Evolutionary conservation across 495 filamentous ascomycete species (phyloP).

Genomic region (Hypoxylon intermedium): DNA sequence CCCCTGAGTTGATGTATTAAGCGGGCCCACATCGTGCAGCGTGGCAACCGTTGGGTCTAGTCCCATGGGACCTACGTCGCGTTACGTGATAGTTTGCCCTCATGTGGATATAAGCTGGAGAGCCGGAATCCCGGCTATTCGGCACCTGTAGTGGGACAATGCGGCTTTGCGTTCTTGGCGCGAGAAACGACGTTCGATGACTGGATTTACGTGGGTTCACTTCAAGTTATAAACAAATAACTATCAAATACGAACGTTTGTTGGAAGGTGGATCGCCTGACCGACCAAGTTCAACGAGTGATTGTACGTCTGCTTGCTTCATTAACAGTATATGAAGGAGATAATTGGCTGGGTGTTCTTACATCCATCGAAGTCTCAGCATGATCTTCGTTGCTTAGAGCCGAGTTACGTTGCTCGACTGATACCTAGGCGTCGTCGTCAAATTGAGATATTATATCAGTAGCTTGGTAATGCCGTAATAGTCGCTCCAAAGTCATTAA

Average conservation of each 20-base stretch:
- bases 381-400: neutral
- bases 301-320: no score
- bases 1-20: conserved; percentile 4
- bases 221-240: no score
- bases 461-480: neutral
- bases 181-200: no score
- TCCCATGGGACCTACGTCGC: conserved; percentile 12
- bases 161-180: no score
- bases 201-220: no score
- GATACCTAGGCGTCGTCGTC: neutral
- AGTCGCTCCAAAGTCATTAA: neutral
- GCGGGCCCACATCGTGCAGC: conserved; percentile 6
- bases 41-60: neutral
- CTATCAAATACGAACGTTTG: no score
- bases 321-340: no score
- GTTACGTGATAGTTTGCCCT: conserved; percentile 1
- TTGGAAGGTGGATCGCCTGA: no score
- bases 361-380: neutral
- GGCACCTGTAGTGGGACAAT: neutral
- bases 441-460: neutral
- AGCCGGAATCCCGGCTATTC: neutral
- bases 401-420: neutral
- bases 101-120: conserved; percentile 8
- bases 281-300: no score
- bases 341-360: neutral